Conservation (phyloP, 73 alveolate species). For the Stentor coeruleus region DNA sequence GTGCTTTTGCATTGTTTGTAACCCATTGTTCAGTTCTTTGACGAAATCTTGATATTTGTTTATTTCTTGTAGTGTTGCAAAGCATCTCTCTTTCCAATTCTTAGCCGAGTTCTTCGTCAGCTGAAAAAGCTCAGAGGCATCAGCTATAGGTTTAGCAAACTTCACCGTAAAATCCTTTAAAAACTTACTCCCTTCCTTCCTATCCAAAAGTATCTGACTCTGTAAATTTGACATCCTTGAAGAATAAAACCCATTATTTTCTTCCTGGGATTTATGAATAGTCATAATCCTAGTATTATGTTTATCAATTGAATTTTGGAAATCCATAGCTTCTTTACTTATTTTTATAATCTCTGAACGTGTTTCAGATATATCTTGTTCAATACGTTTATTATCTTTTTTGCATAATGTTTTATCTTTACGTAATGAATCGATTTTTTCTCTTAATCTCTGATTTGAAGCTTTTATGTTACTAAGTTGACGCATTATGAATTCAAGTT, state of each 20-base stretch:
- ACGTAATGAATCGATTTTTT: background rate
- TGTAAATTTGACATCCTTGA: background rate
- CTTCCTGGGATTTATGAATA: background rate
- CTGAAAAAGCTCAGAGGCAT: conserved; percentile 11
- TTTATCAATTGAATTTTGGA: background rate
- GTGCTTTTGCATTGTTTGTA: background rate
- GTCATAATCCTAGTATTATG: background rate
- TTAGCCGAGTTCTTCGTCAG: conserved; percentile 7
- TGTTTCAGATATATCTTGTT: background rate
- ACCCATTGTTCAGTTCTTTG: conserved; percentile 11
- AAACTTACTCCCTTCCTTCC: background rate
- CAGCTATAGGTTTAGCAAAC: conserved; percentile 7
- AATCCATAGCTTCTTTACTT: background rate
- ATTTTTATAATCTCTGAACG: too few species aligned
- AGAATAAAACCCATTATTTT: background rate
- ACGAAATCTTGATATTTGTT: conserved; percentile 2
- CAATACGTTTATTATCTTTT: background rate
- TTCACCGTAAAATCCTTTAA: conserved; percentile 5
- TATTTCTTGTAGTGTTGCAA: background rate
- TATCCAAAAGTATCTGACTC: background rate
- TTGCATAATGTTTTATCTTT: background rate
- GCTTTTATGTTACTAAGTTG: background rate
- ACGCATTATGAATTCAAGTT: background rate
- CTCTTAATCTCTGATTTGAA: background rate
- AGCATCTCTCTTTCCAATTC: background rate